Base-by-base conservation (phyloP, 257 asterid genomes). In the Nicotiana obtusifolia region DNA sequence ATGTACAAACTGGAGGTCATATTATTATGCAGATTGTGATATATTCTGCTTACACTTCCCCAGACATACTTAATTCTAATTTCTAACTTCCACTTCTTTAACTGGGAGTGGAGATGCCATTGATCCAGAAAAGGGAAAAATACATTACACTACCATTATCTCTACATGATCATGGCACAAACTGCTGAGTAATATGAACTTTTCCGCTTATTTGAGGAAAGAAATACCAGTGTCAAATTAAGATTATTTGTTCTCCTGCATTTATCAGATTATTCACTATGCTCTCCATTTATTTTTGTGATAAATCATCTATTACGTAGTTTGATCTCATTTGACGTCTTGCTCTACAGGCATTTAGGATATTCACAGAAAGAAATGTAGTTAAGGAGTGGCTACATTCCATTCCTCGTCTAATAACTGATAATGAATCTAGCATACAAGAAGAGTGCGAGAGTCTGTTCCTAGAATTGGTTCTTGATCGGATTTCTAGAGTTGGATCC, bases 401-500 rank as follows among this genome's bases (percentile, higher is more conserved):
- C 41, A 84, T 91, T 82, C 97, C 94, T 19, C 98, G 95, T 81
- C 86, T 93, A 65, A 91, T 94, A 81, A 47, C 84, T 26, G 99
- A 95, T 83, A 93, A 92, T 61, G 99, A 95, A 90, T 87, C 97
- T 76, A 89, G 98, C 94, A 91, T 95, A 68, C 99, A 95, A 86
- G 99, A 95, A 85, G 99, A 95, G 89, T 94, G 98, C 31, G 97
- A 93, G 88, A 91, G 82, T 86, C 89, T 95, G 65, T 95, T 95
- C 80, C 86, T 90, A 30, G 99, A 95, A 87, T 89, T 95, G 80
- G 90, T 95, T 81, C 88, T 95, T 66, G 94, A 91, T 83, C 91
- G 94, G 22, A 83, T 95, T 56, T 85, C 93, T 56, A 85, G 82
- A 77, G 90, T 84, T 56, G 92, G 93, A 87, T 85, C 90, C 44